Base-by-base conservation (phyloP, 371 early-diverging fungal genomes). In the Mucor ambiguus region DNA sequence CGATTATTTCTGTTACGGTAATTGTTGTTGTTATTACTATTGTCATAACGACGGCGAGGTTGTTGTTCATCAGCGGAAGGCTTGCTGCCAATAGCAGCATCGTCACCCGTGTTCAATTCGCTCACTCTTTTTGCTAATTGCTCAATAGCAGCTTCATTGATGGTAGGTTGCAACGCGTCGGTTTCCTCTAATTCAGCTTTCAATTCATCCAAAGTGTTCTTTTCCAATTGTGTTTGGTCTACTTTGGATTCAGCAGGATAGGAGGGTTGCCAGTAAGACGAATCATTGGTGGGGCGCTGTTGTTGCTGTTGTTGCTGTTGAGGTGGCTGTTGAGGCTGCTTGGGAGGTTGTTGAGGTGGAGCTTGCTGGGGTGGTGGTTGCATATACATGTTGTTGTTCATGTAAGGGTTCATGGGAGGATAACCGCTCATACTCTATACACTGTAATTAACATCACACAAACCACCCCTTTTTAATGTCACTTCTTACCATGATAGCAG, bases 401-500 rank as follows among this genome's bases (percentile, higher is more conserved):
- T 71, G 66, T 79, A 76, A 57, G 81, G 78, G 46, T 77, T 77
- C 66, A 73, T 71, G 22, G 78, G 73, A 44, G 77, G 73, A 61
- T 79, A 81, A 4, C 71, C 72, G 24, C 74, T 72, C 79, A 78
- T 78, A 22, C 64, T 66, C 60, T 71, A 69, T 41, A 65, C 3
- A 12, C 16, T 33, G 48, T 1, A n/a, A 28, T 43, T 43, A 57
- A 35, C 29, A 22, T 52, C 35, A 6, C 24, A 28, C 26, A 48
- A 8, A 9, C 46, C 37, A 28, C 18, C 67, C 66, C 85, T 3
- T 14, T 1, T 24, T 14, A 8, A 10, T 11, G 4, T 4, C 10
- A 30, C 46, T 41, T 2, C 35, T 75, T 84, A 95, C 96, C 67
- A 95, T 78, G 67, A 96, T 94, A 3, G 96, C 95, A 55, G 96